A percentile compares a stretch with the other conserved stretches of the same genome.
Conservation (phyloP, 2,329 filamentous ascomycete species). For the Xylaria sp. region DNA sequence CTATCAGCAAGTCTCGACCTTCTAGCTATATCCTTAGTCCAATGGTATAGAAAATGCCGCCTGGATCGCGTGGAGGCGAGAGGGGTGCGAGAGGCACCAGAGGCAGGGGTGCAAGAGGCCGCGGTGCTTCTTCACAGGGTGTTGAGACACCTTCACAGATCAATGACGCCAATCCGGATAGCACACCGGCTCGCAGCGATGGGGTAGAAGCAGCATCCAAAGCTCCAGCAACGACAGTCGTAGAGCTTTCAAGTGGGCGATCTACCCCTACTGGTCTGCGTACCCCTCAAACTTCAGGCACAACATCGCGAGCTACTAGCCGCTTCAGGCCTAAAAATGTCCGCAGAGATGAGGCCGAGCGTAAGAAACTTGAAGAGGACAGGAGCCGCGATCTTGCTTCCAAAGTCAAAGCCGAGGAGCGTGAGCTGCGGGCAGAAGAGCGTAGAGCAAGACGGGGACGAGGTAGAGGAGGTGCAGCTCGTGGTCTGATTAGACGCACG, state of each 20-base stretch:
- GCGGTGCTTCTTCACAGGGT: conserved; percentile 25
- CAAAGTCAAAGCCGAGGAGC: conserved; percentile 43
- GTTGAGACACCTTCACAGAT: conserved; percentile 19
- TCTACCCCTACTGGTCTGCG: conserved; percentile 24
- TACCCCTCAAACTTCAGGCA: conserved; percentile 43
- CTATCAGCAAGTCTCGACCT: background rate
- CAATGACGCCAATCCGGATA: background rate
- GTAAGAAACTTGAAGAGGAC: conserved; percentile 52
- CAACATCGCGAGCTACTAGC: conserved; percentile 44
- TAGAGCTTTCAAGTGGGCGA: conserved; percentile 16
- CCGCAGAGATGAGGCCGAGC: conserved; percentile 56
- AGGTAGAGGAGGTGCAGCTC: conserved; percentile 43
- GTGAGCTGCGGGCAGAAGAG: conserved; percentile 40
- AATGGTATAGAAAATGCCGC: conserved; percentile 35
- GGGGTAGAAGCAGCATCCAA: conserved; percentile 14
- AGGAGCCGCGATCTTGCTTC: conserved; percentile 37
- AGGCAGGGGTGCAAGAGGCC: conserved; percentile 32
- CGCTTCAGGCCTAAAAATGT: conserved; percentile 56
- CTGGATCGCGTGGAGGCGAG: conserved; percentile 30
- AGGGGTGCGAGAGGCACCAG: conserved; percentile 30
- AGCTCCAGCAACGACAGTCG: conserved; percentile 5
- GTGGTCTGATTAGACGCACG: conserved; percentile 38
- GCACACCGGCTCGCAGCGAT: background rate
- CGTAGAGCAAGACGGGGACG: conserved; percentile 46
- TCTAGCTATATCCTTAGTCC: background rate